phyloP scores from a whole-genome alignment of 805 yeast species.

The Wickerhamomyces alni region DNA sequence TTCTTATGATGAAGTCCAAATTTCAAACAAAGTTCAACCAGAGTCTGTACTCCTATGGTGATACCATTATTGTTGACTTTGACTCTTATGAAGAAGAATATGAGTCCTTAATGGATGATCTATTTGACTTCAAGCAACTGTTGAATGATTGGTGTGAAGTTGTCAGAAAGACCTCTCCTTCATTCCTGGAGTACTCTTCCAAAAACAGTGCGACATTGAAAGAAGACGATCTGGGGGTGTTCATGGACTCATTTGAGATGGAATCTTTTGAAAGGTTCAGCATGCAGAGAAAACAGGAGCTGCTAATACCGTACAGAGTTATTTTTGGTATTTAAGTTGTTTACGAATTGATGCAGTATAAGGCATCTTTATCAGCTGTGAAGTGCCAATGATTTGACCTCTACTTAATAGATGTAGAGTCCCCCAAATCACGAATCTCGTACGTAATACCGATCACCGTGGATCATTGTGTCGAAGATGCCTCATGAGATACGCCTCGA shows the following conservation, averaged over 20 bases:
- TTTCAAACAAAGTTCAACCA: conserved; percentile 11
- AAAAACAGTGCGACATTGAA: neutral
- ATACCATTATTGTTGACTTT: conserved; percentile 11
- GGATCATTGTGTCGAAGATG: no score
- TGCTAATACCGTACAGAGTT: neutral
- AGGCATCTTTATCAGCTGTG: no score
- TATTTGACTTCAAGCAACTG: conserved; percentile 3
- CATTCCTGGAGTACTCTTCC: neutral
- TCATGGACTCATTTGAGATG: neutral
- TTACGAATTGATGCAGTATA: no score
- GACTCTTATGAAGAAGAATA: conserved; percentile 13
- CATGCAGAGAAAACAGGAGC: neutral
- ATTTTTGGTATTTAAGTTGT: neutral
- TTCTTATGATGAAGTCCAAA: conserved; percentile 5
- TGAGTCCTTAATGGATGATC: conserved; percentile 1
- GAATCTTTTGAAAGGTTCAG: neutral
- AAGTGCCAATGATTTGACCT: no score
- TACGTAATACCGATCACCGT: no score
- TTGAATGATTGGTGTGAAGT: conserved; percentile 12
- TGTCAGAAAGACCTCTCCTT: conserved; percentile 2
- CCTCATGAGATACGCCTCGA: no score
- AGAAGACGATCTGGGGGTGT: neutral
- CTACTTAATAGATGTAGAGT: no score
- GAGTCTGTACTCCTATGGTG: conserved; percentile 9
- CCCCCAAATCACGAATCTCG: no score